phyloP scores from a whole-genome alignment of 2,329 filamentous ascomycete species.

The Penicillium palitans region DNA sequence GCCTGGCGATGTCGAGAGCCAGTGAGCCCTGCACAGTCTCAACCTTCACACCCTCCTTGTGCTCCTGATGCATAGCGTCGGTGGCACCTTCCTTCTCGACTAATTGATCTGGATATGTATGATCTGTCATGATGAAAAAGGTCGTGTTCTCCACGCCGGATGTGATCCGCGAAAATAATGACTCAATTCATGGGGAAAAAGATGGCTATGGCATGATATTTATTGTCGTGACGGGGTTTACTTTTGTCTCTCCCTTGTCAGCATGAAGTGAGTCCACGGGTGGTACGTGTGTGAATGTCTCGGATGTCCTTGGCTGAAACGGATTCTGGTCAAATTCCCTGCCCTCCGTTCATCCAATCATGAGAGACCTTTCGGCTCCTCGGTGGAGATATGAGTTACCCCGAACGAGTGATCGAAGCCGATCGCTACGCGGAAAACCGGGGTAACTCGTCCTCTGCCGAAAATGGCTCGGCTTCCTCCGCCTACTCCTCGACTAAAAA shows the following conservation, averaged over 20 bases:
- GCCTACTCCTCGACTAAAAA: neutral
- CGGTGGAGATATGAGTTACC: neutral
- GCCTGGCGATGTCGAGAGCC: slow-evolving; percentile 11
- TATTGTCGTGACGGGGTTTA: neutral
- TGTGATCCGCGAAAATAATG: neutral
- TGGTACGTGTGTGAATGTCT: neutral
- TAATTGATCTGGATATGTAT: neutral
- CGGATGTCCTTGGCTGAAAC: slow-evolving; percentile 4
- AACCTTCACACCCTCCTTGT: slow-evolving; percentile 9
- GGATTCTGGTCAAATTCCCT: neutral
- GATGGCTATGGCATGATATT: neutral
- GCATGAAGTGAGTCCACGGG: neutral
- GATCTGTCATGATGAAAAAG: neutral
- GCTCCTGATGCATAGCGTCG: slow-evolving; percentile 1
- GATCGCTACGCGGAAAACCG: neutral
- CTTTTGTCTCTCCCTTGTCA: neutral
- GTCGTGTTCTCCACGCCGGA: neutral
- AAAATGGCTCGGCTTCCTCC: neutral
- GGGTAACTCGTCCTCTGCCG: neutral
- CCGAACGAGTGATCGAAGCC: neutral
- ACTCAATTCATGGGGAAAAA: neutral
- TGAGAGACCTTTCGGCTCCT: too few species aligned
- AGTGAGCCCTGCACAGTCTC: slow-evolving; percentile 14
- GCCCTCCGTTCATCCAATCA: neutral
- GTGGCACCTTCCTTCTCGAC: neutral